Evolutionary conservation across 768 basidiomycete species (phyloP).

Genomic region (Podaxis sp.): DNA sequence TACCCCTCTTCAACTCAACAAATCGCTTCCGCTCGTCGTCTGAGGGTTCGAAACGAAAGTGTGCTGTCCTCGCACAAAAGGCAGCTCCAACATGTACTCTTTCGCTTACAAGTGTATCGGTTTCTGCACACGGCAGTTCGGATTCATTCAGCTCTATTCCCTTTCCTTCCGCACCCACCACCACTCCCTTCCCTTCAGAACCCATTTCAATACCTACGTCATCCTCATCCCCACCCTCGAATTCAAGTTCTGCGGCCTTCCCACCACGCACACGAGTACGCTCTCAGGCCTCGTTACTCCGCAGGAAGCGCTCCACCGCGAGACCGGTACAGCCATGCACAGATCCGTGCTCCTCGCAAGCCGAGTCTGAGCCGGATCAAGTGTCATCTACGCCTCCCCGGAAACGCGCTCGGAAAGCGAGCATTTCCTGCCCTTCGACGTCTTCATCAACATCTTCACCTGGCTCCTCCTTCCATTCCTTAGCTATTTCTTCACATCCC

Average conservation of each 20-base stretch:
- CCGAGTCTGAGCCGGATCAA: conserved; percentile 7
- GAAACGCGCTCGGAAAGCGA: conserved; percentile 12
- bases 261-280: conserved; percentile 2
- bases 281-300: conserved; percentile 1
- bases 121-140: background rate
- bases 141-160: background rate
- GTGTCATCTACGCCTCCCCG: conserved; percentile 3
- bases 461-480: background rate
- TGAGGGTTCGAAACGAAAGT: conserved; percentile 2
- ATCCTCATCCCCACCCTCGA: background rate
- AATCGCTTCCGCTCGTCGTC: background rate
- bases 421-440: background rate
- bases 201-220: background rate
- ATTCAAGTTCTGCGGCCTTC: background rate
- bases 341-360: conserved; percentile 9
- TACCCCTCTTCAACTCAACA: background rate
- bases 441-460: background rate
- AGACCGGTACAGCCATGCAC: background rate
- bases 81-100: conserved; percentile 11
- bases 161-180: conserved; percentile 3
- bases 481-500: background rate
- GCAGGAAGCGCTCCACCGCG: conserved; percentile 2
- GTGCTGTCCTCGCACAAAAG: background rate
- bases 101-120: conserved; percentile 9
- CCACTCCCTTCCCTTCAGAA: conserved; percentile 2